A percentile compares a stretch with the other conserved stretches of the same genome.
These are phyloP conservation scores for Leishmania mexicana DNA, from an alignment of 208 protist genomes.

Conservation along the genomic window DNA sequence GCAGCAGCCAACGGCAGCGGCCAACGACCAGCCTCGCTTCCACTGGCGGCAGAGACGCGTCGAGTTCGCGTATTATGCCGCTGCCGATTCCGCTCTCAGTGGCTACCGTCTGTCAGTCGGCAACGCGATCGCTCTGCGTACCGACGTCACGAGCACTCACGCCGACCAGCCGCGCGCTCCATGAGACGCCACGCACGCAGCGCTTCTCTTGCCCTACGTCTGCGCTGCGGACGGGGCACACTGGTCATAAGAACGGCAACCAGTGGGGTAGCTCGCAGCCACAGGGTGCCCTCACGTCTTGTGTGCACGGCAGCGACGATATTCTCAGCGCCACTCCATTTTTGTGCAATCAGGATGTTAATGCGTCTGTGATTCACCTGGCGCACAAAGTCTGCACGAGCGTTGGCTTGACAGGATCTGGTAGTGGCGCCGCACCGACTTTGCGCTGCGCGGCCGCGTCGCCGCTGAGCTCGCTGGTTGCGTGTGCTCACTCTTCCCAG, in stretches of 20 bases:
- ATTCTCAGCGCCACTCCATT: neutral
- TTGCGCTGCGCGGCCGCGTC: neutral
- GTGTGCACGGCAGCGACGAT: neutral
- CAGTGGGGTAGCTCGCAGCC: neutral
- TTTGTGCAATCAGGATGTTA: conserved; percentile 7
- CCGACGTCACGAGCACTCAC: neutral
- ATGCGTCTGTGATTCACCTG: neutral
- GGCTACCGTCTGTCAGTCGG: conserved; percentile 12
- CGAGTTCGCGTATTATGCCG: conserved; percentile 14
- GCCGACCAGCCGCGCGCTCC: neutral
- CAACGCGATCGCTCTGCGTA: neutral
- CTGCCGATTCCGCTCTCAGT: conserved; percentile 40
- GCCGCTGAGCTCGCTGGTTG: neutral
- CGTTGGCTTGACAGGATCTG: neutral
- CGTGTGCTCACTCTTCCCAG: conserved; percentile 1
- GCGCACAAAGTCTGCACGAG: neutral
- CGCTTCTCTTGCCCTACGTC: conserved; percentile 12
- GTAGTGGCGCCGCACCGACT: neutral
- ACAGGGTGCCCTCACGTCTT: neutral
- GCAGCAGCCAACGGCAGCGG: neutral
- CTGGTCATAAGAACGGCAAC: neutral
- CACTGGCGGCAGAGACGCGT: neutral
- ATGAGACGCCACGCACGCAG: conserved; percentile 15
- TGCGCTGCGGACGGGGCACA: neutral
- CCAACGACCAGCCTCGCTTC: neutral